Evolutionary conservation across 257 asterid genomes (phyloP).

Genomic region (Oldenlandia corymbosa): DNA sequence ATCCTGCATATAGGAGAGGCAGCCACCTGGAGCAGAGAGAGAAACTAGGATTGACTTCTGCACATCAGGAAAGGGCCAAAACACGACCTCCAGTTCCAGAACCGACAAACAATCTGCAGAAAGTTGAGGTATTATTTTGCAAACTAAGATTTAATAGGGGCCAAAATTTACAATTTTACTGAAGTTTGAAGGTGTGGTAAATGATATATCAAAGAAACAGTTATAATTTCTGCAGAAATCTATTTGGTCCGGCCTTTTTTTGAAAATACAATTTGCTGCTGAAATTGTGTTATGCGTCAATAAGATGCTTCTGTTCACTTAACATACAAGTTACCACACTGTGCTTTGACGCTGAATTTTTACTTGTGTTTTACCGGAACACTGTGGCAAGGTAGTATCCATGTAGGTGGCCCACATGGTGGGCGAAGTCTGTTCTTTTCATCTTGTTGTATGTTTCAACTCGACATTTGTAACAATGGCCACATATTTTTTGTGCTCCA

Average conservation of each 20-base stretch:
- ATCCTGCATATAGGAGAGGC: constrained; percentile 60
- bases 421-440: too few species aligned
- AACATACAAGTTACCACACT: too few species aligned
- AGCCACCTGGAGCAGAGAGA: constrained; percentile 88
- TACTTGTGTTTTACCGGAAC: too few species aligned
- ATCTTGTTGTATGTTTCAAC: too few species aligned
- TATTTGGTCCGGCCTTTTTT: neutral
- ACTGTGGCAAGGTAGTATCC: too few species aligned
- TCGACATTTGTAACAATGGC: too few species aligned
- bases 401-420: too few species aligned
- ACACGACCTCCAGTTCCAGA: constrained; percentile 47
- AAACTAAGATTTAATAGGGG: neutral
- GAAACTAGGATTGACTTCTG: constrained; percentile 68
- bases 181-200: neutral
- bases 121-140: constrained; percentile 63
- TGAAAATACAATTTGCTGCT: neutral
- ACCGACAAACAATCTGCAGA: constrained; percentile 67
- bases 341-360: too few species aligned
- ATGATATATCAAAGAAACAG: too few species aligned
- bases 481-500: too few species aligned
- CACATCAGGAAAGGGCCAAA: constrained; percentile 42
- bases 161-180: neutral
- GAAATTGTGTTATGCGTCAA: neutral
- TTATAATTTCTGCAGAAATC: neutral
- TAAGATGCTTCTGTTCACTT: too few species aligned